phyloP scores from a whole-genome alignment of 306 rosid species.

The Mimosa bimucronata region DNA sequence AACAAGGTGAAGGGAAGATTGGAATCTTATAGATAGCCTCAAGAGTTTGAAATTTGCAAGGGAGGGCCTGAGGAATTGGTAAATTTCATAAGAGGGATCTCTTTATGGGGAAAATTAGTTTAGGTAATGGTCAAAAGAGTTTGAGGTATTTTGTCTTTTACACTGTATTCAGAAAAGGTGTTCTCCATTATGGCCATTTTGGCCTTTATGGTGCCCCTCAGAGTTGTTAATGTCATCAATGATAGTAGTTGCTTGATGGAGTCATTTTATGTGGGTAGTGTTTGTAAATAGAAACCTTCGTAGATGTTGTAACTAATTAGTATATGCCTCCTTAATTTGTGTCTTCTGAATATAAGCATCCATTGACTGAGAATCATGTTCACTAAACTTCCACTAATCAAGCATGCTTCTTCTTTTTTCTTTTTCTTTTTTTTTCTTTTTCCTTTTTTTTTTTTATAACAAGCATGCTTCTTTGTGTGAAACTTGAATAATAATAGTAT shows the following conservation, averaged over 20 bases:
- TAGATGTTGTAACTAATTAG: background rate
- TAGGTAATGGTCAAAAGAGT: conserved; percentile 39
- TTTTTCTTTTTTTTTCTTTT: too few species aligned
- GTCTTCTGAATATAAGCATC: background rate
- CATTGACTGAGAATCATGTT: too few species aligned
- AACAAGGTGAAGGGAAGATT: conserved; percentile 46
- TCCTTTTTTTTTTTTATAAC: too few species aligned
- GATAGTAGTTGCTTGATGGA: background rate
- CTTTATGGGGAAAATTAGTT: background rate
- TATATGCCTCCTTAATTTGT: background rate
- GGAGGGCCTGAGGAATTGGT: background rate
- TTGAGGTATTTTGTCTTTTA: conserved; percentile 53
- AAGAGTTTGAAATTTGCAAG: background rate
- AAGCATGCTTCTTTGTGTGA: background rate
- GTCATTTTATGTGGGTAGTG: background rate
- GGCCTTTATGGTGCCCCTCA: conserved; percentile 47
- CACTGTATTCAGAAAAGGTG: conserved; percentile 55
- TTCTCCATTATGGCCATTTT: conserved; percentile 60
- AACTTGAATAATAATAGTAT: background rate
- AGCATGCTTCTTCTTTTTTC: background rate
- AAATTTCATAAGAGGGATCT: background rate
- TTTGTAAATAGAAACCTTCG: background rate
- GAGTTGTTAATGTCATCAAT: background rate
- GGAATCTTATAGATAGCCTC: conserved; percentile 52
- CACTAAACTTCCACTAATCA: too few species aligned